Evolutionary conservation across 2,329 filamentous ascomycete genomes (phyloP).

Genomic region (Falciphora oryzae): DNA sequence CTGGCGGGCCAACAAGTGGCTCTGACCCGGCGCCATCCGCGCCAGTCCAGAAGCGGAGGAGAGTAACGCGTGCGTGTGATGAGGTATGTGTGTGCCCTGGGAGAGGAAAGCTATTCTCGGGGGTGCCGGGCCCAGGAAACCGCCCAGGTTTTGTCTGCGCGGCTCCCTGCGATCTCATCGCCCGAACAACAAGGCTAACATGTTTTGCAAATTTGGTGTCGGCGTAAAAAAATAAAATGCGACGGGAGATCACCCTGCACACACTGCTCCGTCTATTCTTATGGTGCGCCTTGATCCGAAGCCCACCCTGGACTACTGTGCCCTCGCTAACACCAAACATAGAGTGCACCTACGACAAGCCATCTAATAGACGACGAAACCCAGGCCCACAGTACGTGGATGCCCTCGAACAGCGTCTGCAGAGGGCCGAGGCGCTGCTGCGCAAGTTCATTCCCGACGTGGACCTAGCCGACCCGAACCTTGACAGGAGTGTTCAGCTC

Average conservation of each 20-base stretch:
- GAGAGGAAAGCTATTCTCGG: not conserved
- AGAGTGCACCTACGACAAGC: slow-evolving; percentile 96
- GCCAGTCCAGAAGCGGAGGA: slow-evolving; percentile 68
- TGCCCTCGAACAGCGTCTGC: slow-evolving; percentile 74
- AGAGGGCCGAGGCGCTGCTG: slow-evolving; percentile 75
- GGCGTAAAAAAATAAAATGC: slow-evolving; percentile 83
- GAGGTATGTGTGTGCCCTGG: slow-evolving; percentile 32
- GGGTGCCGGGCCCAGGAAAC: not conserved
- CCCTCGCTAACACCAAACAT: slow-evolving; percentile 6
- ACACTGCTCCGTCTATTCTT: slow-evolving; percentile 96
- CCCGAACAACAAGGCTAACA: not conserved
- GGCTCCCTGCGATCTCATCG: not conserved
- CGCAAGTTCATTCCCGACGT: slow-evolving; percentile 77
- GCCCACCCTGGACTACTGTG: not conserved
- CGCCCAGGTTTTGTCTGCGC: not conserved
- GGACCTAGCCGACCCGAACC: slow-evolving; percentile 76
- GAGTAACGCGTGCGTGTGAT: slow-evolving; percentile 76
- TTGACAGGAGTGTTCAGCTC: slow-evolving; percentile 71
- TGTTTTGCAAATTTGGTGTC: slow-evolving; percentile 38
- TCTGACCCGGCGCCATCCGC: slow-evolving; percentile 29
- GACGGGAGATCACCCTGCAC: slow-evolving; percentile 86
- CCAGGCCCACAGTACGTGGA: slow-evolving; percentile 91
- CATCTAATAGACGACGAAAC: slow-evolving; percentile 84
- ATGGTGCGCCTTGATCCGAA: slow-evolving; percentile 56
- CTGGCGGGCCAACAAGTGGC: slow-evolving; percentile 8